These are phyloP conservation scores for Paralagenidium karlingii DNA, from an alignment of 352 stramenopile species.

Conservation along the genomic window DNA sequence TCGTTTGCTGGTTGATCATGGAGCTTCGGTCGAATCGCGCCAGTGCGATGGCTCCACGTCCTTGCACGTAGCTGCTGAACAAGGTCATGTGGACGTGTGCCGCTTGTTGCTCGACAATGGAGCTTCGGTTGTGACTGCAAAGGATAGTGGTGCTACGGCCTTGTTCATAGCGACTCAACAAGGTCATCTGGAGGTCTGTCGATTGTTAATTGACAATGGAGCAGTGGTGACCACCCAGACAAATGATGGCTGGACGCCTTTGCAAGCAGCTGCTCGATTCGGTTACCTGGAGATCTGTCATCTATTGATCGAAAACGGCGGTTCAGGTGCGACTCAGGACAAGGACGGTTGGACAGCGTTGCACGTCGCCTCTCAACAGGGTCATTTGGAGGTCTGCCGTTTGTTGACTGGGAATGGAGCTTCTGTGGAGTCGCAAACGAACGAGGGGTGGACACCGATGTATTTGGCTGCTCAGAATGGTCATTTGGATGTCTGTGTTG, in stretches of 20 bases:
- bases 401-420: conserved; percentile 1
- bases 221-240: background rate
- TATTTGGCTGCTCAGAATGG: conserved; percentile 1
- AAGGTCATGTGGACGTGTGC: too few relatives aligned
- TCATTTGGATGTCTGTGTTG: background rate
- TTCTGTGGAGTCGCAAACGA: background rate
- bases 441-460: too few relatives aligned
- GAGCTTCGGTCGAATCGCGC: background rate
- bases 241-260: conserved; percentile 1
- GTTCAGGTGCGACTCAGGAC: background rate
- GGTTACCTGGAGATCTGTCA: background rate
- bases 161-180: background rate
- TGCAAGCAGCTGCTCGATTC: background rate
- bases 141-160: conserved; percentile 1
- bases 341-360: conserved; percentile 4
- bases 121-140: background rate
- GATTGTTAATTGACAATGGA: conserved; percentile 1
- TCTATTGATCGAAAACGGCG: conserved; percentile 1
- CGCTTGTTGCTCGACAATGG: too few relatives aligned
- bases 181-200: conserved; percentile 1
- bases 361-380: background rate
- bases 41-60: conserved; percentile 2
- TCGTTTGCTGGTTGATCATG: conserved; percentile 1
- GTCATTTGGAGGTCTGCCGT: conserved; percentile 1
- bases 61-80: too few relatives aligned